Percentiles rank a stretch among this genome's conserved stretches.
These are phyloP conservation scores for Salix koriyanagi DNA, from an alignment of 345 rosid genomes.

Conservation along the genomic window DNA sequence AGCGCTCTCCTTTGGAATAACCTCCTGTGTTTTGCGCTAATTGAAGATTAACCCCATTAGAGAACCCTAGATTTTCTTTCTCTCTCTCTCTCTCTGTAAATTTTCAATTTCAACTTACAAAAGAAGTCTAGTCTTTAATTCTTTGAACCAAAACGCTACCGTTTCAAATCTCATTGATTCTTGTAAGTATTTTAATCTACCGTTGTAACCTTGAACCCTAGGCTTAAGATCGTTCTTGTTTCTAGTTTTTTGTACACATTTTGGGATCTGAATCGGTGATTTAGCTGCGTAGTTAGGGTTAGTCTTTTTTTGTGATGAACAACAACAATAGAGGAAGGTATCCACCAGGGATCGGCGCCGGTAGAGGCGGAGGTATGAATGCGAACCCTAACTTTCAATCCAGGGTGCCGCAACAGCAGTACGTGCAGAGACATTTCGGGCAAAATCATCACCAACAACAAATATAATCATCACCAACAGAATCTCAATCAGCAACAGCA, in stretches of 20 bases:
- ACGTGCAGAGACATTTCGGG: slow-evolving; percentile 49
- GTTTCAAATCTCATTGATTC: slow-evolving; percentile 3
- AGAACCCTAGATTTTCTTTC: slow-evolving; percentile 1
- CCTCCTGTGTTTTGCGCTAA: not conserved
- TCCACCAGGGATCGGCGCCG: slow-evolving; percentile 34
- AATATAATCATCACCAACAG: slow-evolving; percentile 37
- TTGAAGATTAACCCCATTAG: not conserved
- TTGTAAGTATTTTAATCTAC: not conserved
- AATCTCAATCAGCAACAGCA: slow-evolving; percentile 37
- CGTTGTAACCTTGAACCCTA: slow-evolving; percentile 14
- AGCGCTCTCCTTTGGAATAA: not conserved
- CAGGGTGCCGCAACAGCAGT: slow-evolving; percentile 46
- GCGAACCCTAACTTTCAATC: slow-evolving; percentile 41
- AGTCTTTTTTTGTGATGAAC: slow-evolving; percentile 47
- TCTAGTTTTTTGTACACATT: slow-evolving; percentile 24
- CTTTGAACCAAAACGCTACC: not conserved
- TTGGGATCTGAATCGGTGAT: not conserved
- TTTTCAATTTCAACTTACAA: not conserved
- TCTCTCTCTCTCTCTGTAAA: not conserved
- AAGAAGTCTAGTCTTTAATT: not conserved
- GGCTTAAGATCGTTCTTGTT: not conserved
- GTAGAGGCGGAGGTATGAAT: slow-evolving; percentile 51
- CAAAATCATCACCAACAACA: slow-evolving; percentile 46
- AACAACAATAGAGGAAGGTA: slow-evolving; percentile 51
- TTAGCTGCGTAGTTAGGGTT: slow-evolving; percentile 29